A percentile compares a stretch with the other conserved stretches of the same genome.
Evolutionary conservation across 2,329 filamentous ascomycete genomes (phyloP).

Genomic region (Sphaerulina musiva): DNA sequence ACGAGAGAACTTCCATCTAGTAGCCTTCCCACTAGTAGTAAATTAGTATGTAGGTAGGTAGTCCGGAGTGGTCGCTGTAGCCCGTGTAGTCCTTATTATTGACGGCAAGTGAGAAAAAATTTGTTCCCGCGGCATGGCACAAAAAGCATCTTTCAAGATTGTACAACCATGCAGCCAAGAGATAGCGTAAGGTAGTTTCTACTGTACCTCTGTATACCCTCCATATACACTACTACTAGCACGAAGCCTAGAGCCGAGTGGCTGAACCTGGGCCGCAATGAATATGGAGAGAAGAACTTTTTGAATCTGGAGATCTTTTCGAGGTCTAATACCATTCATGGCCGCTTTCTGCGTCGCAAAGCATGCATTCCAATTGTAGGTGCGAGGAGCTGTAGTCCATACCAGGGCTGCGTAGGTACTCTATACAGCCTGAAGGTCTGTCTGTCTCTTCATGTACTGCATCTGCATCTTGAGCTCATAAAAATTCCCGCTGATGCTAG

Average conservation of each 20-base stretch:
- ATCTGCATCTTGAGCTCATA: background rate
- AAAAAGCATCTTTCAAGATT: background rate
- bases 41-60: no score
- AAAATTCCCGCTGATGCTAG: no score
- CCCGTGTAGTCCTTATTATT: background rate
- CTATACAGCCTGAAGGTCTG: no score
- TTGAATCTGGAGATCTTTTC: background rate
- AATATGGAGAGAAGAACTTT: background rate
- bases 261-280: background rate
- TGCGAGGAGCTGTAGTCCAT: no score
- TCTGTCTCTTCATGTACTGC: background rate
- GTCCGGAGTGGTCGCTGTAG: background rate
- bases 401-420: no score
- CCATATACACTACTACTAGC: no score
- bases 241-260: background rate
- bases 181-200: constrained; percentile 1
- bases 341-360: no score
- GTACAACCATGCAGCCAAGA: background rate
- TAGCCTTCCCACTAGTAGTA: no score
- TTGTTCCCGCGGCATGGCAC: constrained; percentile 1
- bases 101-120: background rate
- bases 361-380: no score
- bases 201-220: background rate
- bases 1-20: no score
- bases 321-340: no score